These are phyloP conservation scores for Aspergillus bridgeri DNA, from an alignment of 495 filamentous ascomycete genomes.

Conservation along the genomic window DNA sequence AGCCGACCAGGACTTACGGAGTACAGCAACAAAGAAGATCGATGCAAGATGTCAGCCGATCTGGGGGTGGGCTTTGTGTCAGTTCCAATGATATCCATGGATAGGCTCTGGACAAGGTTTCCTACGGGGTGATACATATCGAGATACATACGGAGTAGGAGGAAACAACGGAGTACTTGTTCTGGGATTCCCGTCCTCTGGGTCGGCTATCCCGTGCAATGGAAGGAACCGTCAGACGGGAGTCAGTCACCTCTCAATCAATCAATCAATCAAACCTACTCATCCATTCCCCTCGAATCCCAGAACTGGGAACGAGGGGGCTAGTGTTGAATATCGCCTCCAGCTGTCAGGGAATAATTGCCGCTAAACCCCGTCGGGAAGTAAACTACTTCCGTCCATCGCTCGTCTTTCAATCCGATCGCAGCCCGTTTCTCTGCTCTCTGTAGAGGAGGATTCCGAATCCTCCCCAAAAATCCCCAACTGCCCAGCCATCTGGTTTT, in stretches of 20 bases:
- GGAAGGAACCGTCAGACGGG: no score
- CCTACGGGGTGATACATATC: background rate
- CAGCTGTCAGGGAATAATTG: background rate
- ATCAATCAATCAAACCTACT: background rate
- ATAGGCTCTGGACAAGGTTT: background rate
- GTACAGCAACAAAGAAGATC: slow-evolving; percentile 6
- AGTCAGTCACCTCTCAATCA: no score
- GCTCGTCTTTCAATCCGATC: background rate
- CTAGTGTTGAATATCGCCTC: background rate
- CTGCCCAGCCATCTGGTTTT: background rate
- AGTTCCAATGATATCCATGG: background rate
- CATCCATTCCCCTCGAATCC: background rate
- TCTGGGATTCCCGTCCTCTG: slow-evolving; percentile 4
- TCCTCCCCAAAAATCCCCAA: background rate
- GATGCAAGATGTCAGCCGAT: slow-evolving; percentile 13
- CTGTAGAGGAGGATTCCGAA: background rate
- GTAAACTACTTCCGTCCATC: background rate
- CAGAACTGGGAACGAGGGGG: background rate
- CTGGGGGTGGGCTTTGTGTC: background rate
- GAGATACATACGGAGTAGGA: no score
- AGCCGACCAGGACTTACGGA: background rate
- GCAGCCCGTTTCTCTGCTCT: no score
- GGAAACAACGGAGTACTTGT: background rate
- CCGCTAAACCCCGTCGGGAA: background rate
- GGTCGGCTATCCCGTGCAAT: background rate